Conservation (phyloP, 495 filamentous ascomycete genomes). For the Aspergillus leporis region DNA sequence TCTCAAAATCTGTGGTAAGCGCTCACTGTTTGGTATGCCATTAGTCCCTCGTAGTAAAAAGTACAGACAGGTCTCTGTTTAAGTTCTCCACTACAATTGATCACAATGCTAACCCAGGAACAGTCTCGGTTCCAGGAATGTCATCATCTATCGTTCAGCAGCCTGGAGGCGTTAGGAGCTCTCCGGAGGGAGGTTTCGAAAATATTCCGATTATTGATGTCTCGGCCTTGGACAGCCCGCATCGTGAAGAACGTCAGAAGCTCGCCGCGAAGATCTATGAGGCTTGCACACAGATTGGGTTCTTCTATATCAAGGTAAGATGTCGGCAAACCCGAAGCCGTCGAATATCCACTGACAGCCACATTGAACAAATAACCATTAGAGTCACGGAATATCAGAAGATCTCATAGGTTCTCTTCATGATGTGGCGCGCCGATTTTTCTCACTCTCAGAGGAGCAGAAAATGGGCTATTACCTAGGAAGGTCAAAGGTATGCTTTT, state of each 20-base stretch:
- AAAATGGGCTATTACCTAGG: constrained; percentile 46
- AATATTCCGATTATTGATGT: constrained; percentile 45
- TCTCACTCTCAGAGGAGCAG: constrained; percentile 46
- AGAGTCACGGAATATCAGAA: constrained; percentile 41
- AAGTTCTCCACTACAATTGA: too few species aligned
- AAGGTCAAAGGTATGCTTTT: constrained; percentile 32
- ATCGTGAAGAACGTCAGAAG: constrained; percentile 28
- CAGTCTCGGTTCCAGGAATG: too few species aligned
- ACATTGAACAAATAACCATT: constrained; percentile 4
- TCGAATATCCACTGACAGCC: constrained; percentile 12
- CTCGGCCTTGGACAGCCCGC: constrained; percentile 26
- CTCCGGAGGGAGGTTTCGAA: constrained; percentile 18
- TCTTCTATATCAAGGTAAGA: constrained; percentile 56
- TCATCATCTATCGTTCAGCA: too few species aligned
- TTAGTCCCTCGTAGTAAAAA: too few species aligned
- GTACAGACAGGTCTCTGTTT: too few species aligned
- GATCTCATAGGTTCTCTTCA: constrained; percentile 39
- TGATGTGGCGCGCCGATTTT: constrained; percentile 43
- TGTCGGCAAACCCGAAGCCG: background rate
- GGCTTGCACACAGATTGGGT: constrained; percentile 55
- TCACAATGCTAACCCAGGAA: too few species aligned
- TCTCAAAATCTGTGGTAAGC: too few species aligned
- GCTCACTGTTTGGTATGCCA: too few species aligned
- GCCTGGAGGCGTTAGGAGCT: too few species aligned
- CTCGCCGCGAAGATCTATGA: constrained; percentile 43